phyloP scores from a whole-genome alignment of 352 stramenopile genomes.

The Globisporangium cylindrosporum region DNA sequence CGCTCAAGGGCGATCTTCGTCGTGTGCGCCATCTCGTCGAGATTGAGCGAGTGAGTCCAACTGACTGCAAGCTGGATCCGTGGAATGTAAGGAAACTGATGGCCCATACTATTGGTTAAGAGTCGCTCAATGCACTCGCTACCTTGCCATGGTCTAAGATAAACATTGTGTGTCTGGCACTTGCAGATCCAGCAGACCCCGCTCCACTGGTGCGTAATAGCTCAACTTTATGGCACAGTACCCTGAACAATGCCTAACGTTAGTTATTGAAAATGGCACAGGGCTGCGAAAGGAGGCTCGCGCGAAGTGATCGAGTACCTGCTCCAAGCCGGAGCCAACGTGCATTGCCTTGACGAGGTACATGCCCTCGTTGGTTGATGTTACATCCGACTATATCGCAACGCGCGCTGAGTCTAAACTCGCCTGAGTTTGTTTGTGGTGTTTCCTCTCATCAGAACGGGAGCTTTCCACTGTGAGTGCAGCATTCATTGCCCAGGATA shows the following conservation, averaged over 20 bases:
- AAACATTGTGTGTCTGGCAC: no score
- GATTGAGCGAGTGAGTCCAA: slow-evolving; percentile 44
- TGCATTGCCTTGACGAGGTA: slow-evolving; percentile 52
- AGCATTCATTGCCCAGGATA: no score
- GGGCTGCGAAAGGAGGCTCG: slow-evolving; percentile 65
- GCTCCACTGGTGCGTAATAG: slow-evolving; percentile 48
- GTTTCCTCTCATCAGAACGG: slow-evolving; percentile 34
- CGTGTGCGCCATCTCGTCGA: slow-evolving; percentile 61
- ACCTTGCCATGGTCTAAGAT: neutral
- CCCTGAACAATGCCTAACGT: neutral
- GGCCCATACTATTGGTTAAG: neutral
- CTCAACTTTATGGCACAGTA: neutral
- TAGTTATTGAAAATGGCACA: slow-evolving; percentile 20
- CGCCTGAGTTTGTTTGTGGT: no score
- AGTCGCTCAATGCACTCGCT: neutral
- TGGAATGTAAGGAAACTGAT: slow-evolving; percentile 43
- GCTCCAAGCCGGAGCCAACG: slow-evolving; percentile 42
- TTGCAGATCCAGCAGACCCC: slow-evolving; percentile 63
- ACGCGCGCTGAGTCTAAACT: no score
- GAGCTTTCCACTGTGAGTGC: slow-evolving; percentile 57
- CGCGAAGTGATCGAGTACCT: slow-evolving; percentile 53
- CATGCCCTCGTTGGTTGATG: no score
- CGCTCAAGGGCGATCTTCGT: slow-evolving; percentile 55
- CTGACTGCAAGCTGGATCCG: slow-evolving; percentile 51
- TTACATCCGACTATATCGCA: no score